These are phyloP conservation scores for Iberis pinnata DNA, from an alignment of 345 rosid species.

Conservation along the genomic window DNA sequence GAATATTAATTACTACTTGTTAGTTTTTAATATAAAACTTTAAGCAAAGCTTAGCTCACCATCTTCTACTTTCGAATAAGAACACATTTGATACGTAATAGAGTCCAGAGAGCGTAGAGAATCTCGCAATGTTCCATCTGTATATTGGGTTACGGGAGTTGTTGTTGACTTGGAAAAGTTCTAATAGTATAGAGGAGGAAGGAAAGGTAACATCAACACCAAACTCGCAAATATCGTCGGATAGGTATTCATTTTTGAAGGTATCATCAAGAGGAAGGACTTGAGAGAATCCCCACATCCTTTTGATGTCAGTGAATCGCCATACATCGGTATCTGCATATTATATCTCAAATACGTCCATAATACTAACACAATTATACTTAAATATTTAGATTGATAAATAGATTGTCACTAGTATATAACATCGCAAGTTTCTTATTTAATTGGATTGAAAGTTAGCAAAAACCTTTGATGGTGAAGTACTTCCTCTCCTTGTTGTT, in stretches of 20 bases:
- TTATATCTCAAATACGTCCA: too few species aligned
- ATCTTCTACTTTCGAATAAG: constrained; percentile 7
- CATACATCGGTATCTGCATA: background rate
- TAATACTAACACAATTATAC: too few species aligned
- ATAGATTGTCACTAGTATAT: too few species aligned
- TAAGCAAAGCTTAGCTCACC: constrained; percentile 15
- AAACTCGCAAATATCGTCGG: constrained; percentile 19
- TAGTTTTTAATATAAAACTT: too few species aligned
- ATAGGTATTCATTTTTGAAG: constrained; percentile 9
- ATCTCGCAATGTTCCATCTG: constrained; percentile 1
- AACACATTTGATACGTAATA: background rate
- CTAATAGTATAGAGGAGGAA: background rate
- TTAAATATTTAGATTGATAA: background rate
- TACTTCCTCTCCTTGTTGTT: constrained; percentile 11
- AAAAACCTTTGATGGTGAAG: constrained; percentile 18
- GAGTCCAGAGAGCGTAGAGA: constrained; percentile 2
- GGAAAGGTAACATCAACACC: constrained; percentile 17
- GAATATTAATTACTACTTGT: too few species aligned
- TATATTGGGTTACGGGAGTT: background rate
- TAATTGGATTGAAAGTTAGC: too few species aligned
- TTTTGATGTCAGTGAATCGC: background rate
- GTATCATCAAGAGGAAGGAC: background rate
- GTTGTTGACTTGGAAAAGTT: constrained; percentile 7
- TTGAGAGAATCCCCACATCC: background rate
- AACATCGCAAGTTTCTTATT: too few species aligned